Percentiles rank a stretch among this genome's conserved stretches.
phyloP scores from a whole-genome alignment of 1,284 basidiomycete species.

The Fomes fomentarius region DNA sequence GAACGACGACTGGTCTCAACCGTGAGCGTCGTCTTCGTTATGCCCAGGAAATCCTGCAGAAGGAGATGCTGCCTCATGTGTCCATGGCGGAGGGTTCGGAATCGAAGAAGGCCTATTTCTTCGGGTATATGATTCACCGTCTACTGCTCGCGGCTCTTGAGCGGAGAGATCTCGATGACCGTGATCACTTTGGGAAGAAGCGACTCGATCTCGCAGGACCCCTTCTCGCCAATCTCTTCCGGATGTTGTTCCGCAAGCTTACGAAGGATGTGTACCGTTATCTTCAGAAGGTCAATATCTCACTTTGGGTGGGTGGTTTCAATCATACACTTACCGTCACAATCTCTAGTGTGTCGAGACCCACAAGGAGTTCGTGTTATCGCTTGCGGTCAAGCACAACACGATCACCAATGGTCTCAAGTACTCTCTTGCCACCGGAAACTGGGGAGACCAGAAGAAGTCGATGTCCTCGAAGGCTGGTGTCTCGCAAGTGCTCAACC shows the following conservation, averaged over 20 bases:
- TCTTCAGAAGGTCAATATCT: conserved; percentile 81
- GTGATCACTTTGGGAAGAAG: conserved; percentile 99
- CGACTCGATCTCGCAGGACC: conserved; percentile 96
- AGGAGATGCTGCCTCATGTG: conserved; percentile 98
- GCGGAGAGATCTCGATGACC: conserved; percentile 95
- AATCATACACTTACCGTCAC: conserved; percentile 4
- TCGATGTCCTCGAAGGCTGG: conserved; percentile 97
- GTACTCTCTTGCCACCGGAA: conserved; percentile 98
- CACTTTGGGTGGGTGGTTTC: not conserved
- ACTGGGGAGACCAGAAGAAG: conserved; percentile 99
- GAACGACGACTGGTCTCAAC: conserved; percentile 92
- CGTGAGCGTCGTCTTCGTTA: conserved; percentile 93
- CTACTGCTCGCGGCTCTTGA: conserved; percentile 93
- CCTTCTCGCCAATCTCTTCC: conserved; percentile 92
- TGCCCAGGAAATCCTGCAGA: conserved; percentile 97
- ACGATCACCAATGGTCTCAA: conserved; percentile 99
- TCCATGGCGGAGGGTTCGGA: conserved; percentile 96
- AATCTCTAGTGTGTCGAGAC: conserved; percentile 87
- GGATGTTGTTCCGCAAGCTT: conserved; percentile 97
- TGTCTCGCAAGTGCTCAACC: conserved; percentile 98
- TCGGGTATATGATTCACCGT: conserved; percentile 99
- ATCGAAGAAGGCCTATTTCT: conserved; percentile 99
- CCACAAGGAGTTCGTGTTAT: conserved; percentile 94
- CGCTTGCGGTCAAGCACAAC: conserved; percentile 91
- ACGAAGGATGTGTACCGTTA: conserved; percentile 98